These are phyloP conservation scores for Mortierella sp. DNA, from an alignment of 371 early-diverging fungal species.

Conservation along the genomic window DNA sequence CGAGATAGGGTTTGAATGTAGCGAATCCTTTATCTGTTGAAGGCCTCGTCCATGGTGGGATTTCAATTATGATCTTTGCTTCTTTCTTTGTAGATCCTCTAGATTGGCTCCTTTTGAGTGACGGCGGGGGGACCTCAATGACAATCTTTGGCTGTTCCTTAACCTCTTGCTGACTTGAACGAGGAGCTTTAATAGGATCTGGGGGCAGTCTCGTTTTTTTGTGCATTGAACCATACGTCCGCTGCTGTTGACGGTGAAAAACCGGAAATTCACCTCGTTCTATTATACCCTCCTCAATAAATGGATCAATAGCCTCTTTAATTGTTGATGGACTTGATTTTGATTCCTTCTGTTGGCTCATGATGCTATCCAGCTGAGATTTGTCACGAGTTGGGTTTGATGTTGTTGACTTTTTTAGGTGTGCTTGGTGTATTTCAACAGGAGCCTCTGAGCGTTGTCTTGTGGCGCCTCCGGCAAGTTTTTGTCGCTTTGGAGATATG, in stretches of 20 bases:
- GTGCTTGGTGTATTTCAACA: neutral
- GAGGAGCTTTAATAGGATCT: neutral
- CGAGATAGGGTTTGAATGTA: neutral
- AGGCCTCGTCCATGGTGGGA: neutral
- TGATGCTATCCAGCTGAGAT: no score
- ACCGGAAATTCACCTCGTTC: neutral
- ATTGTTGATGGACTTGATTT: no score
- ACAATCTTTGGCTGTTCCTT: neutral
- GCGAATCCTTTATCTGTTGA: neutral
- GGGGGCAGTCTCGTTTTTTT: neutral
- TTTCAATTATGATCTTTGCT: neutral
- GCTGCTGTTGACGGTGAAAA: neutral
- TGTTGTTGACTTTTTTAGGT: neutral
- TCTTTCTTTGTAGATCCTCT: neutral
- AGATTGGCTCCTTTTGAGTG: neutral
- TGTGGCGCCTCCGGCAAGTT: no score
- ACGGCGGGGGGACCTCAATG: neutral
- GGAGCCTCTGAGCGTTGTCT: no score
- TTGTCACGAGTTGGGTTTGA: neutral
- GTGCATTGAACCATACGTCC: no score
- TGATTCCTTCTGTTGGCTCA: no score
- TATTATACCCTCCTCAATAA: no score
- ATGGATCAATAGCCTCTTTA: no score
- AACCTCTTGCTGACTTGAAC: neutral
- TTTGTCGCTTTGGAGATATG: neutral